Conservation (phyloP, 1,139 yeast genomes). For the Scheffersomyces quercinus region DNA sequence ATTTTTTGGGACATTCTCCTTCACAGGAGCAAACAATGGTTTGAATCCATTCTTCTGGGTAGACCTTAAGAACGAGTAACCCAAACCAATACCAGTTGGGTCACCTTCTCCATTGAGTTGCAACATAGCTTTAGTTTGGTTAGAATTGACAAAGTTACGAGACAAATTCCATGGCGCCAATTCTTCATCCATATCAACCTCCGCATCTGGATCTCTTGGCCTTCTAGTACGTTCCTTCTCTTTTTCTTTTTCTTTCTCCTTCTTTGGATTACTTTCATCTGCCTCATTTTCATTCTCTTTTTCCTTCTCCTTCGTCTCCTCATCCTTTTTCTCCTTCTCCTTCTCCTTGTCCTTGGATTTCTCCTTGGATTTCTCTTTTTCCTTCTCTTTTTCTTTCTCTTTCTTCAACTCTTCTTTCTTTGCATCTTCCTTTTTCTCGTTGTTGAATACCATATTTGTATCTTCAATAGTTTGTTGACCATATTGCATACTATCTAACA, state of each 20-base stretch:
- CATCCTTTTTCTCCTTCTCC: conserved; percentile 40
- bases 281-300: conserved; percentile 20
- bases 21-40: conserved; percentile 53
- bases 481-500: conserved; percentile 89
- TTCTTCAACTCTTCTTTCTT: conserved; percentile 18
- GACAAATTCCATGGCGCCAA: conserved; percentile 93
- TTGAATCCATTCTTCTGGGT: conserved; percentile 95
- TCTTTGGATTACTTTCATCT: conserved; percentile 7
- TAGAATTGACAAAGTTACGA: conserved; percentile 86
- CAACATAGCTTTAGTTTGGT: conserved; percentile 95
- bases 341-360: conserved; percentile 13
- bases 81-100: conserved; percentile 90
- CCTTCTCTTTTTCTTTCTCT: conserved; percentile 19
- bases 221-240: conserved; percentile 23
- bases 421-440: conserved; percentile 24
- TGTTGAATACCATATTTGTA: conserved; percentile 54
- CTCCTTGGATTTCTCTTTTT: conserved; percentile 3
- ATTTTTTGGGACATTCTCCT: conserved; percentile 46
- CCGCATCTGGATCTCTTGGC: conserved; percentile 28
- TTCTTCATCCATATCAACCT: conserved; percentile 73
- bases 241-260: conserved; percentile 31
- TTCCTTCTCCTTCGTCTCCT: conserved; percentile 23
- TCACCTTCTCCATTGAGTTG: conserved; percentile 97
- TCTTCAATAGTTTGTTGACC: conserved; percentile 87
- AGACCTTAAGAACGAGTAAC: conserved; percentile 84